Base-by-base conservation (phyloP, 1,139 yeast species). In the Saccharomyces hybrid region DNA sequence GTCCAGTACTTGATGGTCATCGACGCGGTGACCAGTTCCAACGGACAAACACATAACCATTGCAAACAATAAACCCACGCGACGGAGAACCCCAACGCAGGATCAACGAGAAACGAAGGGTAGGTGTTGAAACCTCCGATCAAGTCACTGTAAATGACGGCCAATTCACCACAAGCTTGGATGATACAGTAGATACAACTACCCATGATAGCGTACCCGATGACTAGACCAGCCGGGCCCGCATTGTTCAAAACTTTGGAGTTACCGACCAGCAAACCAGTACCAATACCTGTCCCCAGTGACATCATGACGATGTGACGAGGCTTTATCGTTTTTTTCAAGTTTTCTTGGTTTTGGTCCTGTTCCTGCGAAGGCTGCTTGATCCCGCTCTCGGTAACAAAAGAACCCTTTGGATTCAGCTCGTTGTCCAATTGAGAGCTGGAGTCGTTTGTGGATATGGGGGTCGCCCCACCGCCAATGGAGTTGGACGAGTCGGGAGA, bases 111-210 rank as follows among this genome's bases (percentile, higher is more conserved):
- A 74, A 54, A 86, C 3, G 88, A 75, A 38, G 88, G 81, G 68
- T 83, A 87, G 54, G 86, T 81, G 48, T 86, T 78, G 70, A 86
- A 88, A 1, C 91, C 88, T 62, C 96, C 96, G 54, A 86, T 76
- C 48, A 88, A 83, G 46, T 95, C 91, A 55, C 72, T 69, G 70
- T 84, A 87, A 13, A 83, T 78, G 46, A 86, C 88, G 50, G 95
- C 89, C 67, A 88, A 69, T 70, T 89, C 97, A 60, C 96, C 95
- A 54, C 89, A 81, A n/a, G 93, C 84, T 67, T 87, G 91, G 64
- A 88, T 84, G 48, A 88, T 85, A 63, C 82, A 79, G 72, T 81
- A 86, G 61, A 88, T 81, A 79, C 86, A 77, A 6, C 86, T 75
- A 48, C 90, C 87, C 58, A 86, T 78, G 49, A 84, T 71, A 52